Base-by-base conservation (phyloP, 805 yeast species). In the Myxozyma lipomycoides region DNA sequence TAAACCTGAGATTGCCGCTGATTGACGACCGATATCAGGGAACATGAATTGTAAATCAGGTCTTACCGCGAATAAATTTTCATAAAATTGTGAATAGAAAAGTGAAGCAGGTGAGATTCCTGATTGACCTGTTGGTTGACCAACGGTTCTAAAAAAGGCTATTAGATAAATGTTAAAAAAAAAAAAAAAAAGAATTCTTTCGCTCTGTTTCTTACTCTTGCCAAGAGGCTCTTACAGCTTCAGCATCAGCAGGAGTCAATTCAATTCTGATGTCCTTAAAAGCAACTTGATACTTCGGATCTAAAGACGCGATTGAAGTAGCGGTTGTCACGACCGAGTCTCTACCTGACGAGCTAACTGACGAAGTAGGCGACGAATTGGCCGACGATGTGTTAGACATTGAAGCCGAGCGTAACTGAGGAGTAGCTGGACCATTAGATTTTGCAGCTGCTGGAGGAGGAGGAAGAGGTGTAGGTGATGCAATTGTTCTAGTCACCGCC, bases 1-100 rank as follows among this genome's bases (percentile, higher is more conserved):
- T 39, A 80, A 80, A 3, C 84, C 84, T 1, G 83, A 83, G 66
- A 81, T 76, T 17, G 84, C 75, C 25, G 76, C 76, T 1, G 84
- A 83, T 66, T 81, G 85, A 64, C 81, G 84, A 45, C 71, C 70
- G 48, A 81, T 74, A 18, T 78, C 74, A 0, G 85, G 84, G 59
- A 80, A 79, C 58, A 78, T 53, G 40, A 64, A 68, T 47, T 77
- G 82, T 60, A 81, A 70, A 9, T 65, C 65, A 0, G 81, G 76
- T 49, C 71, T 71, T 72, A 72, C 70, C 1, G 71, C 56, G 38
- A 79, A 70, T 46, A 81, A 67, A 58, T 79, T 81, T 52, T 74
- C 70, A 66, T 81, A 81, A 58, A 81, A 71, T 61, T 81, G 84
- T 43, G 75, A 68, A 61, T 83, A 80, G 61, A 81, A 81, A 22